phyloP scores from a whole-genome alignment of 345 rosid species.

The Bruguiera gymnorhiza region DNA sequence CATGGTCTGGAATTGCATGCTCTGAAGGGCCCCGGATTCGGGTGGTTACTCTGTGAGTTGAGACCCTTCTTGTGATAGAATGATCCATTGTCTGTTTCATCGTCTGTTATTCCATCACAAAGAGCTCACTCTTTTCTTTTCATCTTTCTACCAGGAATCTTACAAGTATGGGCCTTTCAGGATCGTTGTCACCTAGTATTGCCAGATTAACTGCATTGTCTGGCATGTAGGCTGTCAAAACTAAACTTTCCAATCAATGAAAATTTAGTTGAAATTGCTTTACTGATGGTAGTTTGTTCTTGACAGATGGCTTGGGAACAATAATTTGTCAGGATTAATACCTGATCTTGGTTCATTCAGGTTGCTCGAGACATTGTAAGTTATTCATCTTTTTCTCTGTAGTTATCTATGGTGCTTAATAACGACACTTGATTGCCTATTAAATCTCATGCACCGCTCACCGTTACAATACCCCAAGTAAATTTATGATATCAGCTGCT shows the following conservation, averaged over 20 bases:
- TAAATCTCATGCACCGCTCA: neutral
- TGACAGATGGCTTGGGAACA: conserved; percentile 73
- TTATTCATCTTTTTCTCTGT: conserved; percentile 11
- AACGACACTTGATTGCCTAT: conserved; percentile 5
- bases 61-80: conserved; percentile 4
- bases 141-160: conserved; percentile 53
- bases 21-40: conserved; percentile 60
- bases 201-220: conserved; percentile 68
- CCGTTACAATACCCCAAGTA: conserved; percentile 7
- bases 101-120: conserved; percentile 4
- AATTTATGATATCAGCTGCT: neutral
- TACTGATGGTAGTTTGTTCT: conserved; percentile 21
- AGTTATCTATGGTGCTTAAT: conserved; percentile 1
- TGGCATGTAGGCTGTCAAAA: conserved; percentile 54
- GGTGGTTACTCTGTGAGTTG: conserved; percentile 66
- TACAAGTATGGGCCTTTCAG: conserved; percentile 65
- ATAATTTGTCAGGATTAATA: conserved; percentile 59
- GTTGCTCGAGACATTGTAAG: conserved; percentile 64
- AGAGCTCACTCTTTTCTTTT: conserved; percentile 9
- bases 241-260: neutral
- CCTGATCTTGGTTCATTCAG: conserved; percentile 65
- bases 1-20: conserved; percentile 88
- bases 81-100: conserved; percentile 5
- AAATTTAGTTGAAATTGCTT: conserved; percentile 2
- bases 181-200: conserved; percentile 57